These are phyloP conservation scores for Pelargonium cotyledonis DNA, from an alignment of 441 rosid genomes.

Conservation along the genomic window DNA sequence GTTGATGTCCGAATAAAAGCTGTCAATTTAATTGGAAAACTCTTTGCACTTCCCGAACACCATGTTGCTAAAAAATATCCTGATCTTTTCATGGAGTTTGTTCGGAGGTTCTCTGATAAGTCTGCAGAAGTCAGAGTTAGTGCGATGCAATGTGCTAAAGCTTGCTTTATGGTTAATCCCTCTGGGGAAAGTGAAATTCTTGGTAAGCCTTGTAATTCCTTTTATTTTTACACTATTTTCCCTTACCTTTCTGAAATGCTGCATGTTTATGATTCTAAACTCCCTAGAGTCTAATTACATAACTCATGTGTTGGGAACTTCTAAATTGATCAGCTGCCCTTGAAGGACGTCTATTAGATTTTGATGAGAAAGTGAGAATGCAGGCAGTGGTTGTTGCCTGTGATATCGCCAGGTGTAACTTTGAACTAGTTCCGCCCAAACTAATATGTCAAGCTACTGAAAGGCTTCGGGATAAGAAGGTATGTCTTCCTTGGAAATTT, in stretches of 20 bases:
- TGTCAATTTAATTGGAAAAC: slow-evolving; percentile 71
- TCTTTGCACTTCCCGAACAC: slow-evolving; percentile 52
- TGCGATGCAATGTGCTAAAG: slow-evolving; percentile 66
- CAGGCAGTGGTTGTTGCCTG: slow-evolving; percentile 71
- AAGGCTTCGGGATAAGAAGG: slow-evolving; percentile 98
- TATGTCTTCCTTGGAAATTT: slow-evolving; percentile 22
- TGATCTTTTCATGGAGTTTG: slow-evolving; percentile 66
- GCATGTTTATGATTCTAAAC: slow-evolving; percentile 21
- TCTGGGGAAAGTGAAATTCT: slow-evolving; percentile 55
- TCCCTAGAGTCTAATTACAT: slow-evolving; percentile 18
- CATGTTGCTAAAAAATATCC: slow-evolving; percentile 50
- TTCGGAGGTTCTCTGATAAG: slow-evolving; percentile 85
- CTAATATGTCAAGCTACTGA: slow-evolving; percentile 59
- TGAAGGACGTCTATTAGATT: slow-evolving; percentile 73
- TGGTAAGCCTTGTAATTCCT: slow-evolving; percentile 35
- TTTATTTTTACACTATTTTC: background rate
- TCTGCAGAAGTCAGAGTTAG: slow-evolving; percentile 83
- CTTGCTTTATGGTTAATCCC: slow-evolving; percentile 59
- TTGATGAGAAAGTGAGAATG: slow-evolving; percentile 79
- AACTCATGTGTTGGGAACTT: slow-evolving; percentile 21
- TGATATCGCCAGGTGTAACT: slow-evolving; percentile 64
- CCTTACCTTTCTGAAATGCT: slow-evolving; percentile 9
- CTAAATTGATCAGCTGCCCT: slow-evolving; percentile 52
- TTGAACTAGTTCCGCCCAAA: slow-evolving; percentile 43
- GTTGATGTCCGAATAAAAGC: slow-evolving; percentile 93